phyloP scores from a whole-genome alignment of 2,329 filamentous ascomycete genomes.

The Alternaria incomplexa region DNA sequence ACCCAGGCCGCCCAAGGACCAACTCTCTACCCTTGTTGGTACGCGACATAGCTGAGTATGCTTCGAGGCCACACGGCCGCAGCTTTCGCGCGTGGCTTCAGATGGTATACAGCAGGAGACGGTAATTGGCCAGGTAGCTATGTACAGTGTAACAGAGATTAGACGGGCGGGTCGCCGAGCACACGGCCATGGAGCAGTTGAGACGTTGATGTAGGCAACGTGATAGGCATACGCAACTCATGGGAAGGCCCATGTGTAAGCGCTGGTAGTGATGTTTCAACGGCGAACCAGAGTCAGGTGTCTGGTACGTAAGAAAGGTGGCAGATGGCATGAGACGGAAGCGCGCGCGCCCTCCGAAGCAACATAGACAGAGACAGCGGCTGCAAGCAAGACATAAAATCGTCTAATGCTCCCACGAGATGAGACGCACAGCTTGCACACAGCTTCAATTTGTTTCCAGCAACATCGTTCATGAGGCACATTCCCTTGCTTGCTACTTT shows the following conservation, averaged over 20 bases:
- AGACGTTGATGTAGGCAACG: conserved; percentile 31
- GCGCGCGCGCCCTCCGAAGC: conserved; percentile 44
- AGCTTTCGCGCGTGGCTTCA: conserved; percentile 39
- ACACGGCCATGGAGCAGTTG: conserved; percentile 25
- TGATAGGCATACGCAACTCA: conserved; percentile 29
- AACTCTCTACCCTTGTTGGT: conserved; percentile 6
- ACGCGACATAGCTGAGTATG: conserved; percentile 20
- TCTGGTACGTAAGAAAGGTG: conserved; percentile 34
- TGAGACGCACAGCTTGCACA: conserved; percentile 31
- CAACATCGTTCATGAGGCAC: conserved; percentile 16
- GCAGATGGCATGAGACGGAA: conserved; percentile 39
- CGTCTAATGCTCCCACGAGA: conserved; percentile 33
- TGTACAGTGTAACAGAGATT: conserved; percentile 24
- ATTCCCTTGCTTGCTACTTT: conserved; percentile 18
- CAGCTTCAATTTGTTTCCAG: conserved; percentile 30
- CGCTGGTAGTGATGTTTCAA: conserved; percentile 44
- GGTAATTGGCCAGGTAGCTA: conserved; percentile 31
- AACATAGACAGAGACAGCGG: conserved; percentile 41
- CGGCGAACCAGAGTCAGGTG: conserved; percentile 40
- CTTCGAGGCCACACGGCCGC: conserved; percentile 19
- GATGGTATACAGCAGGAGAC: conserved; percentile 21
- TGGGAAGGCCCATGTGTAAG: conserved; percentile 33
- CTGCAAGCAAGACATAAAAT: conserved; percentile 46
- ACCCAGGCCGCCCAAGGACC: conserved; percentile 6
- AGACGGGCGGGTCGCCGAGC: conserved; percentile 27